Base-by-base conservation (phyloP, 306 rosid species). In the Cercis canadensis region DNA sequence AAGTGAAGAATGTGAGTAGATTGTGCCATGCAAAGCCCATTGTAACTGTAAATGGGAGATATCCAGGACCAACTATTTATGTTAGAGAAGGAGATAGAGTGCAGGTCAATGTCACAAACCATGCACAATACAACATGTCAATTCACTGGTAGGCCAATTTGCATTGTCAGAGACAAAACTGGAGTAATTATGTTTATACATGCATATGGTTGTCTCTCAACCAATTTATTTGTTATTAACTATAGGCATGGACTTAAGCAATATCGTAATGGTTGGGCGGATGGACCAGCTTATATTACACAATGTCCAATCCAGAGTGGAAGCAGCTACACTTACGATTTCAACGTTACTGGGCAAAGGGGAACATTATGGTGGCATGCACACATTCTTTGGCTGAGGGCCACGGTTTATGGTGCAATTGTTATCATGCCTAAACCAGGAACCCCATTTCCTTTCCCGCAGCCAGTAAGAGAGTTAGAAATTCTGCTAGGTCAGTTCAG, bases 331-430 rank as follows among this genome's bases (percentile, higher is more conserved):
- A 82, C 85, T 1, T 90, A 90, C 6, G 86, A 81, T 77, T 90
- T 87, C 84, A 90, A 90, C n/a, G 89, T 87, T 16, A 90, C 94
- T 14, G 94, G 87, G 32, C 96, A 90, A 75, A 86, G 94, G 73
- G 94, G 93, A 70, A 90, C 96, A 2, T 53, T 90, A 8, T 90
- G 96, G 94, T 90, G 93, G 96, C 96, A 90, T 87, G 96, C 96
- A 39, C 94, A 90, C 55, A 90, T 90, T 74, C 77, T 87, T 54
- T 90, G 96, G 96, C 85, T 90, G 14, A 87, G 94, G 69, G 93
- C 94, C 21, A 90, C 96, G 15, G 96, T 90, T 40, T 76, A 90
- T 84, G 96, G 96, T 37, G 96, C 96, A 21, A 58, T 90, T 85
- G 93, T 90, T 7, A 87, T 90, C 82, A 70, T 87, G 96, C 96